Conservation (phyloP, 78 protist genomes). For the Chrysochromulina tobinii region DNA sequence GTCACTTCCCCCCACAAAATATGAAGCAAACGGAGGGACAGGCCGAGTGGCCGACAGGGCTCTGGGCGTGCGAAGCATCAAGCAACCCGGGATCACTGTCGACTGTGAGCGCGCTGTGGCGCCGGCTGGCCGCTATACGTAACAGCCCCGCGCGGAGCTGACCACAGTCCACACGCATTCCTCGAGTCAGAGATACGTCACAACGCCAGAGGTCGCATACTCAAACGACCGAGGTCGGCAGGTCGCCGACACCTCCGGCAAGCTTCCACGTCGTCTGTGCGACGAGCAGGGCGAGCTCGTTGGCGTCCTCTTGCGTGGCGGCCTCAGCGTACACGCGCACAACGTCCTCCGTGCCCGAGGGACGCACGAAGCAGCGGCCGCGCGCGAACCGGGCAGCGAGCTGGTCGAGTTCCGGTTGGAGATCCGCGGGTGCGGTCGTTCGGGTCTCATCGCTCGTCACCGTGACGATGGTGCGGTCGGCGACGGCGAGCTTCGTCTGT, state of each 20-base stretch:
- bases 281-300: background rate
- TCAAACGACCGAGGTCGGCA: too few species aligned
- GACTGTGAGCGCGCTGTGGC: too few species aligned
- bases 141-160: too few species aligned
- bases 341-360: constrained; percentile 80
- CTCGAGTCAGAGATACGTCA: too few species aligned
- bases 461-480: constrained; percentile 21
- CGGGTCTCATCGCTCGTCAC: constrained; percentile 52
- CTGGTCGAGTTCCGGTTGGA: constrained; percentile 58
- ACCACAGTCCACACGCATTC: too few species aligned
- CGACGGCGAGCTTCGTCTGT: constrained; percentile 55
- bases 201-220: too few species aligned
- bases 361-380: constrained; percentile 71
- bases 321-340: constrained; percentile 87
- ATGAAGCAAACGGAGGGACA: too few species aligned
- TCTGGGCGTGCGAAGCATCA: too few species aligned
- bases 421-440: constrained; percentile 30
- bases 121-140: too few species aligned
- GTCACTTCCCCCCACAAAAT: too few species aligned
- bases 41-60: too few species aligned
- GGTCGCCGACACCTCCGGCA: background rate
- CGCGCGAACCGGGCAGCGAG: background rate
- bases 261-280: background rate
- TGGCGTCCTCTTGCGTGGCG: constrained; percentile 31
- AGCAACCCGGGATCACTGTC: too few species aligned